These are phyloP conservation scores for Kwoniella botswanensis DNA, from an alignment of 768 basidiomycete species.

Conservation along the genomic window DNA sequence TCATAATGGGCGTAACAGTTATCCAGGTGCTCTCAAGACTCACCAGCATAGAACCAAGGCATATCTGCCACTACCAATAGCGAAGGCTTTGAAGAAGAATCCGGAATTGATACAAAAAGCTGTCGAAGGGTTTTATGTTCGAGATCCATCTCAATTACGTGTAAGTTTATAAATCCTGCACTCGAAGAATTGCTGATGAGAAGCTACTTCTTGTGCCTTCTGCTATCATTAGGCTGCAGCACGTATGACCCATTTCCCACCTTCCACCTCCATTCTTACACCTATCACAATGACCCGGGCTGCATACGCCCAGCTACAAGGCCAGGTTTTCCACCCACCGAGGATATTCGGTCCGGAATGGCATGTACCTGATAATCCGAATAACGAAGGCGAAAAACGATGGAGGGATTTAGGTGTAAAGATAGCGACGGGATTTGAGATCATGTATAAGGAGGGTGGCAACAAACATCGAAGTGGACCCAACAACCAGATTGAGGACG, in stretches of 20 bases:
- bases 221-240: constrained; percentile 70
- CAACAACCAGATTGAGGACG: constrained; percentile 50
- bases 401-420: constrained; percentile 92
- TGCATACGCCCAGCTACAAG: constrained; percentile 88
- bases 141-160: constrained; percentile 86
- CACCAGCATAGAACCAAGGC: constrained; percentile 74
- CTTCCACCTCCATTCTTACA: constrained; percentile 66
- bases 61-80: constrained; percentile 79
- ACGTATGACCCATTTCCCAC: constrained; percentile 87
- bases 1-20: constrained; percentile 61
- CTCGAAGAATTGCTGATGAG: neutral
- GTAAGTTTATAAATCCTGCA: constrained; percentile 62
- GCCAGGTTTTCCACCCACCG: constrained; percentile 90
- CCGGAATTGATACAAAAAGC: constrained; percentile 81
- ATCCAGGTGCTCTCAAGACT: constrained; percentile 72
- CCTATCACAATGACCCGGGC: constrained; percentile 81
- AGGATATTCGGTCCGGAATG: constrained; percentile 74
- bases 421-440: constrained; percentile 96
- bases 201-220: too few species aligned
- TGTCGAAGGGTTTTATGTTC: constrained; percentile 90
- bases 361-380: constrained; percentile 58
- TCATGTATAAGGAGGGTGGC: constrained; percentile 82
- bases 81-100: constrained; percentile 68
- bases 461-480: constrained; percentile 56
- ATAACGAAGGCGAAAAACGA: constrained; percentile 72